Evolutionary conservation across 1,139 yeast genomes (phyloP).

Genomic region (Yamadazyma mexicana): DNA sequence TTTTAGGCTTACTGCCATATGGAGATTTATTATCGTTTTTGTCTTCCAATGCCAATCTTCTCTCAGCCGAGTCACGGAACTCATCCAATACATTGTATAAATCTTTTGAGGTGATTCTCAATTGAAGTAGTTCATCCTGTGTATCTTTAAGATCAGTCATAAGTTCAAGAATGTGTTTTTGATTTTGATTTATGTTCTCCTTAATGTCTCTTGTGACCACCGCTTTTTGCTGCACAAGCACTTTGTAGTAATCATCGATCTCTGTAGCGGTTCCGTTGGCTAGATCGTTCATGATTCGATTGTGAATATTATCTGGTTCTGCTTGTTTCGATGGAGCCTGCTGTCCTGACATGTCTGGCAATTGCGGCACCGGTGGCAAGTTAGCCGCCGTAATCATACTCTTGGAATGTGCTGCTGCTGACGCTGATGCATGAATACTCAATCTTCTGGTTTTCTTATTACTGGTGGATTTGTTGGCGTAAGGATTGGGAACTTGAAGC

Average conservation of each 20-base stretch:
- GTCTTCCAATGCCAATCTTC: constrained; percentile 48
- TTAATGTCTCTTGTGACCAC: constrained; percentile 65
- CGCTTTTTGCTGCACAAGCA: constrained; percentile 52
- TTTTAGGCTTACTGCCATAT: constrained; percentile 15
- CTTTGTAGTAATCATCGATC: constrained; percentile 68
- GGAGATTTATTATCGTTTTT: constrained; percentile 18
- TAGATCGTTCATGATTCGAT: constrained; percentile 53
- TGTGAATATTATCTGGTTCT: constrained; percentile 14
- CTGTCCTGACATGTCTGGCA: constrained; percentile 14
- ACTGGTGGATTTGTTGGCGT: constrained; percentile 9
- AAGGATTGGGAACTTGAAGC: constrained; percentile 11
- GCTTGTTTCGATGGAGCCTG: constrained; percentile 6
- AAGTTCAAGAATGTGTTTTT: constrained; percentile 67
- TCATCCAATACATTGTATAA: constrained; percentile 64
- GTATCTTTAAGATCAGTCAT: constrained; percentile 65
- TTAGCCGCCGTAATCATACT: constrained; percentile 27
- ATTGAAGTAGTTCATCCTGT: constrained; percentile 59
- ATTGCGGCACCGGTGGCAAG: constrained; percentile 44
- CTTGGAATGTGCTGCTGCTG: constrained; percentile 32
- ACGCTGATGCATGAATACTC: constrained; percentile 47
- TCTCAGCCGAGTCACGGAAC: constrained; percentile 69
- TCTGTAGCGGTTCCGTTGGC: constrained; percentile 71
- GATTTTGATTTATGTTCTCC: constrained; percentile 65
- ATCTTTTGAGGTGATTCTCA: constrained; percentile 62
- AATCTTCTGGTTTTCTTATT: constrained; percentile 36